These are phyloP conservation scores for Thecaphora frezii DNA, from an alignment of 1,284 basidiomycete genomes.

Conservation along the genomic window DNA sequence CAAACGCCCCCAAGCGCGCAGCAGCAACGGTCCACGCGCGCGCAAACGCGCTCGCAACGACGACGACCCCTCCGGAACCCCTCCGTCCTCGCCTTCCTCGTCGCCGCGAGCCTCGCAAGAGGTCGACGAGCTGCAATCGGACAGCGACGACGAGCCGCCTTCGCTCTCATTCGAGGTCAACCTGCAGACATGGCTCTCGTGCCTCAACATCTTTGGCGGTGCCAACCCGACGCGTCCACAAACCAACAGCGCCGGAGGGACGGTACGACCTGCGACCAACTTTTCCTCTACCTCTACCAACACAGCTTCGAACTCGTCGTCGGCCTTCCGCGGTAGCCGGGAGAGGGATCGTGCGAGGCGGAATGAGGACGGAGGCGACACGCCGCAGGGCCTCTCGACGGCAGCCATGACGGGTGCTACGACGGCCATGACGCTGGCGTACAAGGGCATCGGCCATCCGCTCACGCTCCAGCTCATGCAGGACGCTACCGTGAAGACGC, in stretches of 20 bases:
- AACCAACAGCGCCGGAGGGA: no score
- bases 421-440: conserved; percentile 83
- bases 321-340: neutral
- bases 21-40: neutral
- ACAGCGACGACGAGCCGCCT: conserved; percentile 49
- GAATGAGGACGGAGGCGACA: neutral
- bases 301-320: neutral
- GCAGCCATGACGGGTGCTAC: neutral
- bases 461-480: conserved; percentile 73
- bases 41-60: neutral
- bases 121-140: neutral
- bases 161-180: conserved; percentile 73
- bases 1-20: neutral
- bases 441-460: conserved; percentile 76
- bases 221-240: conserved; percentile 60
- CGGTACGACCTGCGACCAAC: no score
- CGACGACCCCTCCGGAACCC: neutral
- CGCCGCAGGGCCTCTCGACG: neutral
- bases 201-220: conserved; percentile 87
- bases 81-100: neutral
- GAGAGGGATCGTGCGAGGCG: neutral
- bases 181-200: conserved; percentile 78
- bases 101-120: neutral
- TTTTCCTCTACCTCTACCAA: no score
- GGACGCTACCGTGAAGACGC: conserved; percentile 83